Evolutionary conservation across 2,329 filamentous ascomycete genomes (phyloP), one percentile per base, ranked within the genome.

Genomic region (Aspergillus ustus): DNA sequence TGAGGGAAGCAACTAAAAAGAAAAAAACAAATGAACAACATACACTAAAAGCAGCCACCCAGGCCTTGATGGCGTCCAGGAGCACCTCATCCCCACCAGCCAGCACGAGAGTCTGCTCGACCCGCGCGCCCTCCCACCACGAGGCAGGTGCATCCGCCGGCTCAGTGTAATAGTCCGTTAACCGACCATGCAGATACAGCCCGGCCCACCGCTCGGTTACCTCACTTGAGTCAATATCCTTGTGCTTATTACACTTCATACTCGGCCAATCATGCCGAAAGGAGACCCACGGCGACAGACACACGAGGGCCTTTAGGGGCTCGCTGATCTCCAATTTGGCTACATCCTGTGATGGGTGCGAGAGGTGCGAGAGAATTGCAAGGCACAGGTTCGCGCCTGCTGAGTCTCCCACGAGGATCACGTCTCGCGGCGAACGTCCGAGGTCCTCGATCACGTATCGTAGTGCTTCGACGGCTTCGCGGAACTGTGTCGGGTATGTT

Each of bases 331-430:
- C 9, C 4, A 51, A 13, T 7, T 20, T 13, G 7, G 28, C 7
- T 69, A 84, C 72, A 0, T 80, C 75, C 0, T 81, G 77, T 58
- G 85, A 83, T 0, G 84, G 83, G 65, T 87, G 85, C 1, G 66
- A 57, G 11, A 72, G n/a, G 49, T 73, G 71, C 15, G 64, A 65
- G 5, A 73, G 59, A 9, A 71, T 52, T n/a, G 53, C 59, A 25
- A 67, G 53, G 31, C 54, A 66, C 50, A 74, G 64, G 55, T 73
- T 74, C 7, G 66, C 73, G 17, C 73, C 73, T 1, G 73, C 72
- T 3, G 71, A 72, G 57, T 74, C 73, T 15, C 73, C 73, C 31
- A 65, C 73, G 15, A 75, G 55, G 15, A 71, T 46, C 20, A 74
- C 66, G 17, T 70, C 59, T 1, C 63, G 66, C 7, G 72, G 67